Base-by-base conservation (phyloP, 148 eudicot genomes). In the Silene uniflora region DNA sequence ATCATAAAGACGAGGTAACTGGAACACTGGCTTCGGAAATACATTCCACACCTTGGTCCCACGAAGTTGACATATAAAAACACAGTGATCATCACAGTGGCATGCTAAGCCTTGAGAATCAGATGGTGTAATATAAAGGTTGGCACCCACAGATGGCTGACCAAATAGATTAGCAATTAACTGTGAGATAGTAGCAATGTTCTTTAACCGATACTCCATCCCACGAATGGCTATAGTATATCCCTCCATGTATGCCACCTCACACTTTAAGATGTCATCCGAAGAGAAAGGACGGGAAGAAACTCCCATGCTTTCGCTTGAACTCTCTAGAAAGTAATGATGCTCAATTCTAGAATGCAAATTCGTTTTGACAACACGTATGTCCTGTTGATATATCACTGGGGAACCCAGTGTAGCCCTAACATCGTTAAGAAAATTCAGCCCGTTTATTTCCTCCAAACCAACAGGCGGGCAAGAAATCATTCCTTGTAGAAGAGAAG, bases 21-120 rank as follows among this genome's bases (percentile, higher is more conserved):
- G 75, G 44, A 74, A 80, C 65, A 80, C 61, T 29, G 86, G 77
- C 22, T 46, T 75, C 62, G 84, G 81, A 77, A 49, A 91, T 25
- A 91, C 60, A 65, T 62, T 86, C 98, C 98, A 93, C 27, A 84
- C 72, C 82, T 93, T 93, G 35, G 69, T 74, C 25, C 98, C 98
- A 62, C 56, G 58, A 75, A 93, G 87, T 82, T 93, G 98, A 76
- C 92, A 91, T 11, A 93, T 88, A 78, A 93, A 81, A n/a, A 93
- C 98, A 80, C 98, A 93, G 71, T 91, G 98, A 67, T 93, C 98
- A 82, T 93, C 98, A 82, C 67, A 86, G 79, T 93, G 98, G 78
- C 98, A 78, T 72, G 91, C 88, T 79, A 93, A 86, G 21, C 98
- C 98, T 87, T 93, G 98, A 76, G 98, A 86, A 78, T 87, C 80